Conservation (phyloP, 176 grass and related monocot species). For the Saccharum officinarum region DNA sequence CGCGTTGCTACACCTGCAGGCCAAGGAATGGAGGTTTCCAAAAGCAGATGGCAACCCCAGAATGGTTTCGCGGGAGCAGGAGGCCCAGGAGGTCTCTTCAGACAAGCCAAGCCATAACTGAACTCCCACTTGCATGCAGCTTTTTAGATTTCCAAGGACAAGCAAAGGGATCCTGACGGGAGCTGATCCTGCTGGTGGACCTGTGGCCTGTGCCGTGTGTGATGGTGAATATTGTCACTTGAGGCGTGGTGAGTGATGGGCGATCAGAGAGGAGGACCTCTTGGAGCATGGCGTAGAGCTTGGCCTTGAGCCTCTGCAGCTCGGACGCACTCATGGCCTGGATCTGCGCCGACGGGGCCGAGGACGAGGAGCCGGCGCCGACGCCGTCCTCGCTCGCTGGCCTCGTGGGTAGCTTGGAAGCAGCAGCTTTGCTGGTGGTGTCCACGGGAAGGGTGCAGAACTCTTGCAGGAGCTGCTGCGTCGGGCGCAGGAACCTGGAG, state of each 20-base stretch:
- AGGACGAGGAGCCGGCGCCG: slow-evolving; percentile 46
- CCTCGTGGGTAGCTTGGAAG: slow-evolving; percentile 3
- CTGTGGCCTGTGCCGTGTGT: neutral
- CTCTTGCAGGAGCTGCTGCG: slow-evolving; percentile 73
- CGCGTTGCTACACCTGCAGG: slow-evolving; percentile 41
- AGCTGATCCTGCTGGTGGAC: neutral
- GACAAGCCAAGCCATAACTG: slow-evolving; percentile 57
- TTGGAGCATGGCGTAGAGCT: slow-evolving; percentile 75
- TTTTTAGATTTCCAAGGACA: slow-evolving; percentile 38
- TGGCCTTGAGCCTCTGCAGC: slow-evolving; percentile 72
- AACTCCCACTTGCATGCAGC: slow-evolving; percentile 38
- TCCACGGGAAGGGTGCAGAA: slow-evolving; percentile 56
- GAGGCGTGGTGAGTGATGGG: neutral
- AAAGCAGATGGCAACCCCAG: slow-evolving; percentile 55
- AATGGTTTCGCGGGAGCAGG: slow-evolving; percentile 24
- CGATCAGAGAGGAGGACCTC: slow-evolving; percentile 55
- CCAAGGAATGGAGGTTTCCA: slow-evolving; percentile 74
- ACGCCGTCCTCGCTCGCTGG: slow-evolving; percentile 27
- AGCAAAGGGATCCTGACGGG: neutral
- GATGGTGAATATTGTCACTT: neutral
- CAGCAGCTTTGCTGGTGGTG: neutral
- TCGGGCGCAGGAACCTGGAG: slow-evolving; percentile 67
- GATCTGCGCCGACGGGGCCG: slow-evolving; percentile 46
- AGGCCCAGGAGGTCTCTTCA: slow-evolving; percentile 50
- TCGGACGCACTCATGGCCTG: slow-evolving; percentile 58